Evolutionary conservation across 108 stramenopile species (phyloP), one percentile per base, ranked within the genome.

Genomic region (Cyclotella baltica): DNA sequence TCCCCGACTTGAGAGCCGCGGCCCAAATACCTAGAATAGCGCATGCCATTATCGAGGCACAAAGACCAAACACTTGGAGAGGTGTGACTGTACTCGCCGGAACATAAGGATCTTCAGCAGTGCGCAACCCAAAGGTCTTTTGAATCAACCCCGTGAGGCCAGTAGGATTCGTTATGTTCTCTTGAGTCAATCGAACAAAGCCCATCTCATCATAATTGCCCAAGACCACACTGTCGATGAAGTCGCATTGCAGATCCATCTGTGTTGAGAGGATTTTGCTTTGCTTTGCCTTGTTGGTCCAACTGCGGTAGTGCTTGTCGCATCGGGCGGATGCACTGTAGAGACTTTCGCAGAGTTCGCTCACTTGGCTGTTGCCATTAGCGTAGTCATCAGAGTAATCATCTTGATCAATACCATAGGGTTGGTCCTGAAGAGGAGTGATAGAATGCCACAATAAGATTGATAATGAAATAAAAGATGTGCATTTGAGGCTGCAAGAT

Each of bases 141-240:
- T 18, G 13, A 27, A 29, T 29, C 27, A 57, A 4, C 23, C 56
- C 28, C 56, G 23, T 35, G 20, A 22, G 10, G 8, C 0, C 30
- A 55, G 43, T 29, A 8, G 67, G 29, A 55, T 68, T 59, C 10
- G 31, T 40, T 19, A n/a, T 3, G 30, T 30, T 69, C 30, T 23
- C 33, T 34, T 66, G 36, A 13, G 58, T 36, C 2, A 83, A 37
- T 50, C 61, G 62, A 34, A 88, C 85, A n/a, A 87, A 81, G 11
- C 93, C 93, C 59, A 75, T 81, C 70, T 92, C 91, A 62, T 92
- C 83, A 57, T 90, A 92, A 20, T 73, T 84, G 13, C 90, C 88
- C 56, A 81, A 76, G 34, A 92, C 75, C 15, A 94, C 58, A 63
- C 78, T 87, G 23, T 83, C 67, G 59, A 94, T 91, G 73, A 92